These are phyloP conservation scores for Cadophora gregata DNA, from an alignment of 2,329 filamentous ascomycete genomes.

Conservation along the genomic window DNA sequence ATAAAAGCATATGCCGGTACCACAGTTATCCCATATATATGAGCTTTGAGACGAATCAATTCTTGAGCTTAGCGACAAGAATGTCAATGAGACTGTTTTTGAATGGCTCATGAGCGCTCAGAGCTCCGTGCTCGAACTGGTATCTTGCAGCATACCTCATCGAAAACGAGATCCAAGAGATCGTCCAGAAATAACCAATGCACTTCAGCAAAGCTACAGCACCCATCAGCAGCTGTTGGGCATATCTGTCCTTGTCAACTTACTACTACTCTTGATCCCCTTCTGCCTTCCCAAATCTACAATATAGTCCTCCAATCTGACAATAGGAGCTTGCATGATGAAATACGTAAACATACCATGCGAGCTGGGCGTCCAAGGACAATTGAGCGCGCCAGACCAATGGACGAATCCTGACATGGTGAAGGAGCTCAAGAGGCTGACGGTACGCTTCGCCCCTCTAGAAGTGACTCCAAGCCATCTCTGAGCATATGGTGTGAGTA, in stretches of 20 bases:
- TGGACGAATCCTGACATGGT: constrained; percentile 17
- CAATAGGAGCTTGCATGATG: constrained; percentile 21
- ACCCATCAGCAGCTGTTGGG: not conserved
- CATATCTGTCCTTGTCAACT: not conserved
- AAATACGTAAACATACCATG: constrained; percentile 24
- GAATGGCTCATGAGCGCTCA: not conserved
- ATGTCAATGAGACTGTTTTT: not conserved
- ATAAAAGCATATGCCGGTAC: too few relatives aligned
- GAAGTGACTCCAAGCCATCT: not conserved
- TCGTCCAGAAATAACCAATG: constrained; percentile 17
- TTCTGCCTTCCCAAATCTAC: constrained; percentile 12
- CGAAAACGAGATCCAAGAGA: constrained; percentile 21
- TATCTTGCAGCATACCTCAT: constrained; percentile 25
- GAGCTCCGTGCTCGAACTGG: constrained; percentile 21
- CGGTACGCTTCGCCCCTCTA: not conserved
- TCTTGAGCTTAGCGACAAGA: not conserved
- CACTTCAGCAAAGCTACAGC: not conserved
- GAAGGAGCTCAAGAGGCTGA: constrained; percentile 13
- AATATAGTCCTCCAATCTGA: constrained; percentile 19
- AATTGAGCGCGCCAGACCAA: constrained; percentile 18
- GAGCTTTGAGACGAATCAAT: too few relatives aligned
- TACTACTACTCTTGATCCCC: constrained; percentile 10
- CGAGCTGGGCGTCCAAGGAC: constrained; percentile 19
- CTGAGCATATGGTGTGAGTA: constrained; percentile 16
- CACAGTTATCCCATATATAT: too few relatives aligned